Evolutionary conservation across 805 yeast genomes (phyloP), one percentile per base, ranked within the genome.

Genomic region (Ogataea parapolymorpha): DNA sequence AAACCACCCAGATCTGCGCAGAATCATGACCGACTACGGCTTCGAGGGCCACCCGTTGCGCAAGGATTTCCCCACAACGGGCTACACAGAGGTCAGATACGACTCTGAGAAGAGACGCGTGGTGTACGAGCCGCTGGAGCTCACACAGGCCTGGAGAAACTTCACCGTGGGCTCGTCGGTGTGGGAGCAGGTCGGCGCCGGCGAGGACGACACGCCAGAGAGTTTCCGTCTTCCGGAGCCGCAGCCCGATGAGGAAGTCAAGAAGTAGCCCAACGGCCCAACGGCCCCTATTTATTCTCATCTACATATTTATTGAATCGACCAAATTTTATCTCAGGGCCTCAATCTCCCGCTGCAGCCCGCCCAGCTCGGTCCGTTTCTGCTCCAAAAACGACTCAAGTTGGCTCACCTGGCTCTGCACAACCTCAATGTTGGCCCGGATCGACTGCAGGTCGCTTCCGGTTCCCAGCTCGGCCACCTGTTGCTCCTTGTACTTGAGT

Each of bases 121-220:
- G 42, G 86, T 87, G 14, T 87, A 87, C 65, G 95, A 85, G 67
- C 95, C 95, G 30, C 74, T 87, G 59, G 95, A 87, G 70, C 74
- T 87, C 62, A 85, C 95, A 24, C 95, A 87, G 69, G 95, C 95
- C 11, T 87, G 87, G 80, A 80, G 95, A 73, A 84, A 85, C 72
- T 87, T 87, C 70, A 71, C 85, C 20, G 95, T 85, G 34, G 95
- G 95, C 34, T 80, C 91, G 9, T 79, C 91, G 24, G 88, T 84
- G 35, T 87, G 95, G 93, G 95, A 87, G 64, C 95, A 84, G 53
- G 91, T 86, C 53, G 95, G 95, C 43, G 83, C 81, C 14, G 95
- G 95, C 56, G 72, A 77, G 47, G 95, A 87, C 62, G 78, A 73
- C 51, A 79, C 91, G 17, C 95, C 95, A 6, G 89, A 81, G 48